Evolutionary conservation across 2,329 filamentous ascomycete genomes (phyloP).

Genomic region (Hypomyces perniciosus): DNA sequence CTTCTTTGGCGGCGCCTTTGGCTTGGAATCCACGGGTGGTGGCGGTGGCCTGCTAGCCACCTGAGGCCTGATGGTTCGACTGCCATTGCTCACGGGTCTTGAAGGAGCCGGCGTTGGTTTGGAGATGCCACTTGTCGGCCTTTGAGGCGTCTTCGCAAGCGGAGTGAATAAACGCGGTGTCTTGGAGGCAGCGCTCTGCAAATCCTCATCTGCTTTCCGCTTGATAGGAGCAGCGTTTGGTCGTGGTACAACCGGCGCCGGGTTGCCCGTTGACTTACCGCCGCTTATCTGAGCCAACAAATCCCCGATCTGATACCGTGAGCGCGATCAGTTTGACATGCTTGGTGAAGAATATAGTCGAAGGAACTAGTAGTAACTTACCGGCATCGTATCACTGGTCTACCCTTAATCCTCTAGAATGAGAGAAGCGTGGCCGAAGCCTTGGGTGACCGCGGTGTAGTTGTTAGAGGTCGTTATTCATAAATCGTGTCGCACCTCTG

Average conservation of each 20-base stretch:
- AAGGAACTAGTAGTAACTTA: constrained; percentile 16
- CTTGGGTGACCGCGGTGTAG: not conserved
- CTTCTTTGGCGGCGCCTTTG: constrained; percentile 55
- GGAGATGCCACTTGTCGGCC: constrained; percentile 16
- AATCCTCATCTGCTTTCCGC: constrained; percentile 52
- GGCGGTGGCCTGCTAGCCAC: constrained; percentile 20
- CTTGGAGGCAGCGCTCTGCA: constrained; percentile 37
- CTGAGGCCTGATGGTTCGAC: constrained; percentile 13
- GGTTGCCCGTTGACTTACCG: constrained; percentile 36
- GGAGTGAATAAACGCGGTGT: constrained; percentile 28
- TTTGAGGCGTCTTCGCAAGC: constrained; percentile 15
- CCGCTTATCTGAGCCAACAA: constrained; percentile 53
- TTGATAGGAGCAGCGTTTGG: constrained; percentile 35
- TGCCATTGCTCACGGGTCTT: constrained; percentile 1
- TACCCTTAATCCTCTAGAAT: constrained; percentile 1
- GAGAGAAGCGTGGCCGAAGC: not conserved
- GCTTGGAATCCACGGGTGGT: constrained; percentile 29
- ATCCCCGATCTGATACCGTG: constrained; percentile 27
- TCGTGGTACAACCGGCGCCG: constrained; percentile 25
- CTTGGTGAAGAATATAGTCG: constrained; percentile 1
- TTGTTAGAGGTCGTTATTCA: not conserved
- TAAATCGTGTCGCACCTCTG: not conserved
- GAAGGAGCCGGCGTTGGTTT: constrained; percentile 7
- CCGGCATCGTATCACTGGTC: constrained; percentile 24
- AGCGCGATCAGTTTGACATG: not conserved